Base-by-base conservation (phyloP, 2,329 filamentous ascomycete genomes). In the Stagonosporopsis chrysanthemi region DNA sequence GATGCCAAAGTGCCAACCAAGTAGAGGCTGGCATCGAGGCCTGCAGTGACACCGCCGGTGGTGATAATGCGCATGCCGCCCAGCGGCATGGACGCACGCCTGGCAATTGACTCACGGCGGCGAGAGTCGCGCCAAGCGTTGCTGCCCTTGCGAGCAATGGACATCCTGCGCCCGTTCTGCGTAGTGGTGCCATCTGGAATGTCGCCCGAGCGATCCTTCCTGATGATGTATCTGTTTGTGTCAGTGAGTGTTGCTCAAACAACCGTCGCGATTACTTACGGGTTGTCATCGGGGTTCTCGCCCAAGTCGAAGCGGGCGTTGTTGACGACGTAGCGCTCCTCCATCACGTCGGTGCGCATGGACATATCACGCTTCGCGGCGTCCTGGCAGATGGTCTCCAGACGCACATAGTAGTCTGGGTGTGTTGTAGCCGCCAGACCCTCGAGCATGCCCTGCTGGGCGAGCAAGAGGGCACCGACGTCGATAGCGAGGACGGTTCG, bases 301-400 rank as follows among this genome's bases (percentile, higher is more conserved):
- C 83, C 84, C 40, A 95, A 82, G 68, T 95, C 91, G 76, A 94
- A 96, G 67, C 91, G 89, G 58, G 92, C 88, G 79, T 96, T 95
- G 83, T 96, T 96, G 75, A 96, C 91, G 19, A 96, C 91, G 74
- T 95, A 96, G 71, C 91, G 85, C 71, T 91, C 88, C 72, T 95
- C 90, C 71, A 94, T 84, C 62, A 95, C 89, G 71, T 95, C 90
- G 68, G 90, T 92, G 72, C 90, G 88, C 80, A 92, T 89, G 54
- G 86, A 84, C 65, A 90, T 81, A 75, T 90, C 87, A 62, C 87
- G 83, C 56, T 86, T 85, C 42, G 89, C 85, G 44, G 87, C 86
- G 63, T 91, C 87, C 75, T 89, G 90, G 82, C 90, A 92, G 66
- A 92, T 79, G 68, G 88, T 92, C 82, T 95, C 91, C 72, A 96